Evolutionary conservation across 2,329 filamentous ascomycete genomes (phyloP).

Genomic region (Penicillium sp.): DNA sequence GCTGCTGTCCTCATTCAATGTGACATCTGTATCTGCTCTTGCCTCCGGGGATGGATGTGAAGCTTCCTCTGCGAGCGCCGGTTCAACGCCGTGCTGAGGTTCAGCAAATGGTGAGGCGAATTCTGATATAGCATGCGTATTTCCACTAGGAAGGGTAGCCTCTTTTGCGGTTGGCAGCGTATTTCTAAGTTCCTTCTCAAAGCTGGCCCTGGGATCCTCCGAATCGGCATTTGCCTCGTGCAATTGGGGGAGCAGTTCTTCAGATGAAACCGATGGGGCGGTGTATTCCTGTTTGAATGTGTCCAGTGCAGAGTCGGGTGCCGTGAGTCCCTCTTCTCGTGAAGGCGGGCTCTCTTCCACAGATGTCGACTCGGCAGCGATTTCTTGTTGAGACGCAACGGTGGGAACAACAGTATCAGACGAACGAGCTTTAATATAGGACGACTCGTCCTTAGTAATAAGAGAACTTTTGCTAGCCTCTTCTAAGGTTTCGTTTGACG

Average conservation of each 20-base stretch:
- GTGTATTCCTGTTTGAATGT: neutral
- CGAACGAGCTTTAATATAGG: neutral
- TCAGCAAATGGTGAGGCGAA: neutral
- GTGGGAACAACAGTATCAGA: neutral
- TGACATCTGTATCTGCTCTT: neutral
- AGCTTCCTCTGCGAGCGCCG: neutral
- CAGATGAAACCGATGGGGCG: neutral
- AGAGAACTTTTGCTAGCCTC: neutral
- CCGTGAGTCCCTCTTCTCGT: neutral
- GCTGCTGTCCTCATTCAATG: neutral
- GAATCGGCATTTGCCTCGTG: neutral
- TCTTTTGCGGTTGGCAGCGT: neutral
- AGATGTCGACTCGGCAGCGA: neutral
- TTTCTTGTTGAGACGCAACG: neutral
- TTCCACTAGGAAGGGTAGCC: neutral
- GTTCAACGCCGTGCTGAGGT: neutral
- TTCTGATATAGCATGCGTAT: neutral
- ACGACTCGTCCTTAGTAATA: neutral
- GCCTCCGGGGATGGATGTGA: neutral
- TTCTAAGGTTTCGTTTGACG: neutral
- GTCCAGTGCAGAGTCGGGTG: neutral
- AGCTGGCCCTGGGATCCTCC: neutral
- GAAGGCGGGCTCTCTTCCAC: neutral
- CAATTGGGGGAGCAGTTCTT: neutral
- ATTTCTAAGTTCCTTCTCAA: slow-evolving; percentile 1